Base-by-base conservation (phyloP, 148 eudicot species). In the Fallopia convolvulus region DNA sequence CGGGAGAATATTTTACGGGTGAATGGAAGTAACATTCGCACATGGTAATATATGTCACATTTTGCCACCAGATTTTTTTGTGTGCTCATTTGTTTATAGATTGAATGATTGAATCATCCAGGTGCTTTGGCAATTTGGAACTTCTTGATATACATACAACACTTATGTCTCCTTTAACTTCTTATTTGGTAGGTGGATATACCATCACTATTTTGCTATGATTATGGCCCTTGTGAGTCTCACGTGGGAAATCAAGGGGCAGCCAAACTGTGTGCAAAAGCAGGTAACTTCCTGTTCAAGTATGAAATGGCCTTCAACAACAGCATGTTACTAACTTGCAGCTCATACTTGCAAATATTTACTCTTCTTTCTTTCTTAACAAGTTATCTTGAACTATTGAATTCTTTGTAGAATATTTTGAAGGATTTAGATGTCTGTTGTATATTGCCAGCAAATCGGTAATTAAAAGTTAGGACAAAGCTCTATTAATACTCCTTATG, bases 181-280 rank as follows among this genome's bases (percentile, higher is more conserved):
- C 17, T 65, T 50, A 6, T 53, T 58, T 39, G 70, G 18, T 39
- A 94, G 99, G 99, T 92, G 99, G 97, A 88, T 94, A 83, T 85
- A 86, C 72, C 99, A 94, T 88, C 99, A 94, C 82, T 94, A 94
- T 58, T 94, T 85, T 85, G 99, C 99, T 78, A 94, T 91, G 94
- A 83, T 87, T 52, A 90, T 92, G 97, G 97, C 99, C 78, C 85
- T 94, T 26, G 93, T 94, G 82, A 94, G 99, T 85, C 91, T 94
- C 72, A 94, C 99, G 40, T 94, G 99, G 99, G 99, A 92, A 79
- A 92, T 94, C 60, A 96, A 90, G 84, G 86, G 92, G 72, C 83
- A 85, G 52, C 97, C 96, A 81, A 83, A 91, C 74, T 94, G 99
- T 87, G 84, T 86, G 30, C 86, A 85, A 85, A 94, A 91, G 85